Conservation (phyloP, 2,329 filamentous ascomycete genomes). For the Magnaporthiopsis rhizophila region DNA sequence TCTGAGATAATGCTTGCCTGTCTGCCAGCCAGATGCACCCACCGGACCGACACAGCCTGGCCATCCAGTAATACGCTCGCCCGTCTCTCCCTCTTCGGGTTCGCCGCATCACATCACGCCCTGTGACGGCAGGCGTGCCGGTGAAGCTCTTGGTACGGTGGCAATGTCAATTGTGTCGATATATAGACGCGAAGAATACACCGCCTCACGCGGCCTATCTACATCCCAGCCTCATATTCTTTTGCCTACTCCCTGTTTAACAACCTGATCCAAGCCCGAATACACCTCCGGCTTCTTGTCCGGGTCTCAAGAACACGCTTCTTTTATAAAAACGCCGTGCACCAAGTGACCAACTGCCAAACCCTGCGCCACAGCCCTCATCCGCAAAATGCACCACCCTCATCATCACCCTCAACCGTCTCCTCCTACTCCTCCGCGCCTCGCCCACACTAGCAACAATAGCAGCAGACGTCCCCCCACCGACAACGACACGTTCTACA, state of each 20-base stretch:
- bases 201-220: neutral
- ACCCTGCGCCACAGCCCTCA: neutral
- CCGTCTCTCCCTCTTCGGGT: neutral
- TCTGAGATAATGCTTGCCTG: no score
- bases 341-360: no score
- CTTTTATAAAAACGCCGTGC: neutral
- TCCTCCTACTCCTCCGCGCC: neutral
- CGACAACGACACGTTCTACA: conserved; percentile 1
- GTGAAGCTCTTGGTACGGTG: no score
- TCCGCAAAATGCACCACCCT: neutral
- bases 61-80: neutral
- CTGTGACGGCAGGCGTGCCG: neutral
- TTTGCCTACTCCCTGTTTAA: neutral
- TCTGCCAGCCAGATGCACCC: no score
- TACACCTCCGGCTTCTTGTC: neutral
- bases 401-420: neutral
- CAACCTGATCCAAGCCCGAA: neutral
- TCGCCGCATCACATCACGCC: no score
- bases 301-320: neutral
- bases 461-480: neutral
- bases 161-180: no score
- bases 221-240: neutral
- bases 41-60: no score
- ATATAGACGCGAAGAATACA: neutral
- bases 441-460: neutral